Percentiles rank a stretch among this genome's conserved stretches.
phyloP scores from a whole-genome alignment of 805 yeast genomes.

The Cephaloascus albidus region DNA sequence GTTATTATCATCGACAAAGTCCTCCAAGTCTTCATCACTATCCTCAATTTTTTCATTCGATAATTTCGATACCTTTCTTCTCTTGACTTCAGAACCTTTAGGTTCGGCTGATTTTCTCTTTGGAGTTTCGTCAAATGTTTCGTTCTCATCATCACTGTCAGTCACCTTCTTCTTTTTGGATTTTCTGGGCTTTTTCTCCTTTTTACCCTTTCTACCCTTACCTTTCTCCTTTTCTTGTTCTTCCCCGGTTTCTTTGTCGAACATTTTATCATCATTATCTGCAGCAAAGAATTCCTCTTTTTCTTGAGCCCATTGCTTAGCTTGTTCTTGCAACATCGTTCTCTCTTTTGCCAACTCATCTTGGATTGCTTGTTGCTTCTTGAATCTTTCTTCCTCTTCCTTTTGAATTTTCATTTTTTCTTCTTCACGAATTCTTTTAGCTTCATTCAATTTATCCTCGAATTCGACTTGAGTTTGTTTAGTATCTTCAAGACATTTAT shows the following conservation, averaged over 20 bases:
- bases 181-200: slow-evolving; percentile 14
- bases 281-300: slow-evolving; percentile 33
- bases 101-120: slow-evolving; percentile 5
- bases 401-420: slow-evolving; percentile 30
- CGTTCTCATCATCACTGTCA: slow-evolving; percentile 26
- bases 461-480: slow-evolving; percentile 50
- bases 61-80: slow-evolving; percentile 18
- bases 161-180: slow-evolving; percentile 16
- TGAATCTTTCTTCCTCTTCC: slow-evolving; percentile 28
- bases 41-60: slow-evolving; percentile 30
- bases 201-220: slow-evolving; percentile 12
- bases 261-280: slow-evolving; percentile 23
- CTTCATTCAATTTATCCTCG: slow-evolving; percentile 59
- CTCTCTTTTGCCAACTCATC: slow-evolving; percentile 36
- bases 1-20: slow-evolving; percentile 14
- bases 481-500: slow-evolving; percentile 64
- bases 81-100: slow-evolving; percentile 15
- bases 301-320: slow-evolving; percentile 38
- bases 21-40: slow-evolving; percentile 36
- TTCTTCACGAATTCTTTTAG: slow-evolving; percentile 55
- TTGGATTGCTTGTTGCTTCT: slow-evolving; percentile 35
- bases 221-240: slow-evolving; percentile 13
- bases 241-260: slow-evolving; percentile 14
- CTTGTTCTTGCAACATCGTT: slow-evolving; percentile 40
- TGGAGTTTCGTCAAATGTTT: slow-evolving; percentile 22